Base-by-base conservation (phyloP, 768 basidiomycete genomes). In the Boletus rubescentipes region DNA sequence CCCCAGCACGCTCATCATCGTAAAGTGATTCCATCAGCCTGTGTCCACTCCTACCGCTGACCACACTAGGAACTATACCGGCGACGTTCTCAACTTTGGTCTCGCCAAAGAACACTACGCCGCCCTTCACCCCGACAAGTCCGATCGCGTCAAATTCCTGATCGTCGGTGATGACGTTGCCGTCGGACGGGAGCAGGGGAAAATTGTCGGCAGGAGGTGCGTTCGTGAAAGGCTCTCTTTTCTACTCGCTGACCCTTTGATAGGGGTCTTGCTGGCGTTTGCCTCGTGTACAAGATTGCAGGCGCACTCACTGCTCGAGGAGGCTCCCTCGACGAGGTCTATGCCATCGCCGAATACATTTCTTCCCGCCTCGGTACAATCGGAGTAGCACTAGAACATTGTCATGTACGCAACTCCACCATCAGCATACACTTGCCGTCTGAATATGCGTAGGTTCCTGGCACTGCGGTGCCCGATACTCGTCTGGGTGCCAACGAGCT, bases 161-260 rank as follows among this genome's bases (percentile, higher is more conserved):
- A 80, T 93, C 39, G 91, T 96, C 6, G 92, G 87, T 7, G 93
- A 96, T 66, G 93, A 96, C 64, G 92, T 94, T 34, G 86, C 91
- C 3, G 93, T 96, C 26, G 90, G 89, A 12, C 81, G 75, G 57
- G 82, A 82, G 1, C 89, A 93, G 60, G 91, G 91, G 26, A 84
- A 78, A 55, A 86, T 95, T 46, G 92, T 96, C 29, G 93, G 93
- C 20, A 78, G 93, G 68, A 79, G 91, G 89, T 4, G 4, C 37
- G 49, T 31, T 29, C 5, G 4, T 6, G 30, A 37, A 3, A 14
- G n/a, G 1, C 34, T 14, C 18, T 31, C 12, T 30, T 8, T 10
- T 14, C 5, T 2, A 16, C 23, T 18, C 32, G 9, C 43, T 48
- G 1, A 58, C 20, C n/a, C 30, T 40, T 36, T 30, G 12, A 39